phyloP scores from a whole-genome alignment of 345 rosid species.

The Rhodamnia rubescens region DNA sequence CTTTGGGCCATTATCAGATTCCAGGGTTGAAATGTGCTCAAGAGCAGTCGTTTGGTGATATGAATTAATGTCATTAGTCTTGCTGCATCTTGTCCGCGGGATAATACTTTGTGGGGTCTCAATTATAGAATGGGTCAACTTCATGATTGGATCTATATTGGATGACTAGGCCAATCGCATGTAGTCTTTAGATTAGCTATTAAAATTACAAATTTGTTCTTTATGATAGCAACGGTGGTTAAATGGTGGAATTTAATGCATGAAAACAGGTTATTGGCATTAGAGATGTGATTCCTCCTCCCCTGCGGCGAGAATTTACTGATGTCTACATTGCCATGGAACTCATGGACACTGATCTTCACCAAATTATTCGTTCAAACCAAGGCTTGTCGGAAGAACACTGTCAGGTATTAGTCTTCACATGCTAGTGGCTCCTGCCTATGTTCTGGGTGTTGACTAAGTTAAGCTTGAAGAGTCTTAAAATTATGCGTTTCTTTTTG shows the following conservation, averaged over 20 bases:
- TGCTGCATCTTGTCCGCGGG: background rate
- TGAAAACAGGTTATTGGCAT: conserved; percentile 58
- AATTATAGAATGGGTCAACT: background rate
- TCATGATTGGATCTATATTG: background rate
- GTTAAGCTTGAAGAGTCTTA: background rate
- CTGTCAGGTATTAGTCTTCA: conserved; percentile 54
- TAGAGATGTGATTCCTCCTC: conserved; percentile 92
- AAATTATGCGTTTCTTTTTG: background rate
- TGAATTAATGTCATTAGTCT: background rate
- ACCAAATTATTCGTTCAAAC: conserved; percentile 85
- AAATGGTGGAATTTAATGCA: background rate
- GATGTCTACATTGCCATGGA: conserved; percentile 86
- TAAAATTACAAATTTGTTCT: background rate
- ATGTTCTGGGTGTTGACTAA: background rate
- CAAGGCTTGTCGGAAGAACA: conserved; percentile 90
- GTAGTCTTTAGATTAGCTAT: background rate
- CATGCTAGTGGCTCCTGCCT: background rate
- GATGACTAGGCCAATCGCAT: background rate
- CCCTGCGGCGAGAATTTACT: conserved; percentile 61
- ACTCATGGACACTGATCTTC: conserved; percentile 96
- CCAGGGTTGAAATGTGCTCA: background rate
- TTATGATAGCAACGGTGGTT: background rate
- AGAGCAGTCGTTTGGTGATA: background rate
- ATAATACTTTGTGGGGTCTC: background rate
- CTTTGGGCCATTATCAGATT: background rate